Base-by-base conservation (phyloP, 176 grass and related monocot species). In the Avena atlantica region DNA sequence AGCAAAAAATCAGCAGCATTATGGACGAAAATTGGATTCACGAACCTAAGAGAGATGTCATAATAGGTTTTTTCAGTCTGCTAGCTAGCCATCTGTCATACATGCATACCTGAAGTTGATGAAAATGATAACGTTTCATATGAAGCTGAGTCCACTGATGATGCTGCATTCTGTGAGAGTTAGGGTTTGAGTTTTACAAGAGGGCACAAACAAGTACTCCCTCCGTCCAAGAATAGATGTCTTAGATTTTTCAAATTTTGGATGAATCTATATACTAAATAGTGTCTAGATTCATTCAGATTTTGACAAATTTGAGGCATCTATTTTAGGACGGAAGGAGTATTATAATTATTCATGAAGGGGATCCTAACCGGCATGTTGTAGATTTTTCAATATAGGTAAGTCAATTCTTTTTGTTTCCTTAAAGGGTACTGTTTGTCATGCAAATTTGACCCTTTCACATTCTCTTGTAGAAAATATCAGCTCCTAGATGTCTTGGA, bases 141-240 rank as follows among this genome's bases (percentile, higher is more conserved):
- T 66, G 97, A 99, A 93, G 97, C 97, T 66, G 94, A 99, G 86
- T 99, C 97, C 74, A 94, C 97, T 37, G 97, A 99, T 63, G 97
- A 99, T 87, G 94, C 97, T 68, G 91, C 97, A 67, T 99, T 99
- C 86, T 94, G 47, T 88, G 94, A 66, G 97, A 99, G 89, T 78
- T 99, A 81, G 97, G 97, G 19, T 99, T 99, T 72, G 92, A 99
- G 86, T 99, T 99, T 92, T 99, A 94, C 75, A 62, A 86, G 68
- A 99, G 97, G 78, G 81, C 92, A 50, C 91, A 81, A 17, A 84
- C 61, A 89, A 92, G 61, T 27, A 27, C 25, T 27, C 25, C 25
- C 25, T 27, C 25, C 25, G 25, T 1, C 25, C 25, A 0, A 27
- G 0, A 27, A 1, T 27, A 27, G 25, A 1, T 1, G 25, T 1